phyloP scores from a whole-genome alignment of 805 yeast species.

The Lachancea cidri region DNA sequence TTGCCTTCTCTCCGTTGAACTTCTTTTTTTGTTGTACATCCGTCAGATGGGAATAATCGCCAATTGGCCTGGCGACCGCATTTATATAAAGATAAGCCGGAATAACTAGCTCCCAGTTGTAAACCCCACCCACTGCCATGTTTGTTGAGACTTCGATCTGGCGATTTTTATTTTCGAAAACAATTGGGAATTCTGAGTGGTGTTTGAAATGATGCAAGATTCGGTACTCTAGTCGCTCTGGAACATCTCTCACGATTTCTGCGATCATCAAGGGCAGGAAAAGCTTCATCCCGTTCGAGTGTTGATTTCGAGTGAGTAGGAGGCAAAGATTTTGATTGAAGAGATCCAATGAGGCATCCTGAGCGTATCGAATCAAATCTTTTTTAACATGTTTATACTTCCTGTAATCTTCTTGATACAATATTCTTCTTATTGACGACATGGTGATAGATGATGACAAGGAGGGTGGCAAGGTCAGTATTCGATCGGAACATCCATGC shows the following conservation, averaged over 20 bases:
- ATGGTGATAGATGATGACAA: background rate
- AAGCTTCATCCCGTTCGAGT: conserved; percentile 7
- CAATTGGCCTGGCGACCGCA: conserved; percentile 6
- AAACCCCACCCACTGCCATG: background rate
- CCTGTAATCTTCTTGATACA: conserved; percentile 8
- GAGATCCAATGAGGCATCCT: background rate
- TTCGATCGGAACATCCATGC: too few species aligned
- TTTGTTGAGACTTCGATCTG: background rate
- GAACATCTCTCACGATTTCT: conserved; percentile 1
- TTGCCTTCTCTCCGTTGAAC: conserved; percentile 10
- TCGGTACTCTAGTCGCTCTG: background rate
- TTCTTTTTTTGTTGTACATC: conserved; percentile 4
- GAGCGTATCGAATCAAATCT: conserved; percentile 1
- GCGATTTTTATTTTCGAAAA: background rate
- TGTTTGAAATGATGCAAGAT: conserved; percentile 5
- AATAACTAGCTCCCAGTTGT: conserved; percentile 3
- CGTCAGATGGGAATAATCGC: conserved; percentile 9
- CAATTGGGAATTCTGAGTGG: conserved; percentile 4
- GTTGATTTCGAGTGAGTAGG: conserved; percentile 5
- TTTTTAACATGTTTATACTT: conserved; percentile 7
- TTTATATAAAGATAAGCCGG: conserved; percentile 4
- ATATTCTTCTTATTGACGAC: conserved; percentile 1
- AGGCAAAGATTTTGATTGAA: background rate
- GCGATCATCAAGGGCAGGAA: conserved; percentile 8
- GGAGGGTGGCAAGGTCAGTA: too few species aligned